Evolutionary conservation across 2,329 filamentous ascomycete species (phyloP).

Genomic region (Colletotrichum sp.): DNA sequence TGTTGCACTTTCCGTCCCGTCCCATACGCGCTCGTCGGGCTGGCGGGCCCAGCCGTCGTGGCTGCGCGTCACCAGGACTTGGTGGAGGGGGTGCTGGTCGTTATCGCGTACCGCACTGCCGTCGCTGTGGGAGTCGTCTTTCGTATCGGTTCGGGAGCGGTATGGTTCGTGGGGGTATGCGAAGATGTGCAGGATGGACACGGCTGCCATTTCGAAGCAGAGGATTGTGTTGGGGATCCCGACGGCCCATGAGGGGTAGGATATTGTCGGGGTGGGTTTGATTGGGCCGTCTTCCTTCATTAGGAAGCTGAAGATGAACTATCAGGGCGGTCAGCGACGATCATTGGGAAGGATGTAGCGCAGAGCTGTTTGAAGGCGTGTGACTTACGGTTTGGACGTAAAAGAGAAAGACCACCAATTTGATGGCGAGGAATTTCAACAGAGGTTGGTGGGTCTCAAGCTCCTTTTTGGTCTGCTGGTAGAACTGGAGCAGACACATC

Average conservation of each 20-base stretch:
- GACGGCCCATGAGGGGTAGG: not conserved
- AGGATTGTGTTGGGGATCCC: not conserved
- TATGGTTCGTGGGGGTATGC: not conserved
- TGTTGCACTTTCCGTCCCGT: accelerated
- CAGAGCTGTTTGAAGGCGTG: not conserved
- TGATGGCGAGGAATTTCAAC: not conserved
- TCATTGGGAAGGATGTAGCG: not conserved
- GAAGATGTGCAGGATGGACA: not conserved
- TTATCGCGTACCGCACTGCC: not conserved
- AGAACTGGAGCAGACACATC: not conserved
- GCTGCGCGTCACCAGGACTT: not conserved
- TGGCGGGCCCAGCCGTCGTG: not conserved
- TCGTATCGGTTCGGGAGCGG: accelerated
- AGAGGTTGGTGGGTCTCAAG: not conserved
- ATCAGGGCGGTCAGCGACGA: not conserved
- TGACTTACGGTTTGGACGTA: not conserved
- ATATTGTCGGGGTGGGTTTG: not conserved
- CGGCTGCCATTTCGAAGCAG: not conserved
- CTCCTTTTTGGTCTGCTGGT: not conserved
- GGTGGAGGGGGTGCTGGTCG: not conserved
- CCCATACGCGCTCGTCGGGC: accelerated
- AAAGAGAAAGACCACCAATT: not conserved
- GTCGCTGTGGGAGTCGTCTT: not conserved
- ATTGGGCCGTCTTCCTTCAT: not conserved
- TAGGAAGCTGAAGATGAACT: not conserved